Percentiles rank a stretch among this genome's conserved stretches.
phyloP scores from a whole-genome alignment of 352 stramenopile genomes.

The Phytophthora citricola region DNA sequence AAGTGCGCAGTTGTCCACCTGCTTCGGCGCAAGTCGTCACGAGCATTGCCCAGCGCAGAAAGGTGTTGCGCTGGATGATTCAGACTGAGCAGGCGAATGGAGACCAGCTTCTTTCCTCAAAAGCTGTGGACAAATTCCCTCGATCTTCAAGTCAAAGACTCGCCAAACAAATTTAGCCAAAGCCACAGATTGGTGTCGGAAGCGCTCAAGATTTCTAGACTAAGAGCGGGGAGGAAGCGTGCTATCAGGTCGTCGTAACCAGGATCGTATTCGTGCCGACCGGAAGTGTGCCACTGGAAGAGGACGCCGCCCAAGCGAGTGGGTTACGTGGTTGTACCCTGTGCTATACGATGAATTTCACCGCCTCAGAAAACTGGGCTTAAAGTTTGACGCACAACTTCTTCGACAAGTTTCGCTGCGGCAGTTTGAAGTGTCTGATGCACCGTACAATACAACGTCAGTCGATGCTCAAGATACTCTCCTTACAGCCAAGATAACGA shows the following conservation, averaged over 20 bases:
- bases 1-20: too few relatives aligned
- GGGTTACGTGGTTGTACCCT: slow-evolving; percentile 12
- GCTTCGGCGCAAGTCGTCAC: slow-evolving; percentile 2
- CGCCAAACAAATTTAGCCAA: neutral
- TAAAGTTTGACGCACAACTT: slow-evolving; percentile 9
- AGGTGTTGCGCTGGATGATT: neutral
- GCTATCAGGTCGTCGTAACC: neutral
- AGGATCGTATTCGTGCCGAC: neutral
- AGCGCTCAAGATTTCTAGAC: neutral
- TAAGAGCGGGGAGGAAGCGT: neutral
- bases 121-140: neutral
- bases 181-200: neutral
- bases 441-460: neutral
- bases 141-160: neutral
- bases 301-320: slow-evolving; percentile 3
- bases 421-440: neutral
- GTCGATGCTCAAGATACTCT: neutral
- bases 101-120: neutral
- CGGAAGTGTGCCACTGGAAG: slow-evolving; percentile 1
- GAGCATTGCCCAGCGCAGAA: neutral
- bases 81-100: neutral
- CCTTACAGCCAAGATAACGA: slow-evolving; percentile 1
- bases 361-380: slow-evolving; percentile 7
- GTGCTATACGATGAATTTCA: slow-evolving; percentile 9
- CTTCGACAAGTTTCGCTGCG: neutral